Conservation (phyloP, 1,284 basidiomycete genomes). For the Ganoderma leucocontextum region DNA sequence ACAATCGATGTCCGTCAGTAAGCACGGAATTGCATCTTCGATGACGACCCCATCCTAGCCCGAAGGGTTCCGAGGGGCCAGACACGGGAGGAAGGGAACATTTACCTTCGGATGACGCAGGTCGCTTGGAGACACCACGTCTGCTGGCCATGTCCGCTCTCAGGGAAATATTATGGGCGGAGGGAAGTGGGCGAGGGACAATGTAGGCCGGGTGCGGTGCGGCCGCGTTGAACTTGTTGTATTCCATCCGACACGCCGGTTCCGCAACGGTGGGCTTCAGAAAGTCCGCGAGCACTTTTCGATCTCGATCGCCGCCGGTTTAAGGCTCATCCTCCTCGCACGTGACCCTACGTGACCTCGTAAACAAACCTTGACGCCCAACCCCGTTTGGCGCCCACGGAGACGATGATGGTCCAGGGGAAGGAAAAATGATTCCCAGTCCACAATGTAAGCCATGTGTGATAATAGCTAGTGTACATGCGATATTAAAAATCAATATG, state of each 20-base stretch:
- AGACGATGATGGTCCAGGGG: neutral
- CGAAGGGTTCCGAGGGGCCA: conserved; percentile 1
- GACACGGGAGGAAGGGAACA: neutral
- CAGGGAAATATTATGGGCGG: conserved; percentile 20
- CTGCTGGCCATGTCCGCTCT: conserved; percentile 58
- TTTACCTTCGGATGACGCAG: conserved; percentile 67
- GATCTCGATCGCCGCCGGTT: conserved; percentile 33
- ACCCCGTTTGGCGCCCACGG: neutral
- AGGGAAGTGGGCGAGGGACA: conserved; percentile 22
- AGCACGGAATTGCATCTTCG: conserved; percentile 8
- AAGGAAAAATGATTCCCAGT: neutral
- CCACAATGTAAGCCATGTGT: neutral
- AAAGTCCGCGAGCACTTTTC: conserved; percentile 33
- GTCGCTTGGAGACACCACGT: conserved; percentile 58
- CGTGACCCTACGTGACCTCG: conserved; percentile 32
- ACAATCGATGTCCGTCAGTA: conserved; percentile 7
- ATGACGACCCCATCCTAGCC: conserved; percentile 9
- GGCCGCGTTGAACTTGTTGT: conserved; percentile 29
- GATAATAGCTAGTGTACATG: neutral
- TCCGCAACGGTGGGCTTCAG: conserved; percentile 30
- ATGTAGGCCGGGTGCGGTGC: conserved; percentile 28
- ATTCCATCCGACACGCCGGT: conserved; percentile 35
- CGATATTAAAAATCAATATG: neutral
- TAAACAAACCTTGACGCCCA: conserved; percentile 13
- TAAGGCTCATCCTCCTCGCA: conserved; percentile 7